Evolutionary conservation across 345 rosid genomes (phyloP).

Genomic region (Arabidopsis arenosa): DNA sequence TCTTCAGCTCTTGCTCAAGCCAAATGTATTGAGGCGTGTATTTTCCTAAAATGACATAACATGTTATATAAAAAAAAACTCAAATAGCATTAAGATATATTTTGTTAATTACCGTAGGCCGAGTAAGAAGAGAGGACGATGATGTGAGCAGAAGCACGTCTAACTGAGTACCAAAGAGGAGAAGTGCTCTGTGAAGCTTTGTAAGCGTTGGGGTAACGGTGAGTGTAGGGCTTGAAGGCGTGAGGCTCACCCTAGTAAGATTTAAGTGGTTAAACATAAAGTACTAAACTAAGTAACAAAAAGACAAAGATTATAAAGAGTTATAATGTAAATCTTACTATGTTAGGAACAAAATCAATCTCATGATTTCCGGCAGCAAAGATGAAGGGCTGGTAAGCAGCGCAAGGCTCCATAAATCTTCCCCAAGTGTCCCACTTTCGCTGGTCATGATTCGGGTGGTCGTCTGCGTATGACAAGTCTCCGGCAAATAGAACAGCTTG

Average conservation of each 20-base stretch:
- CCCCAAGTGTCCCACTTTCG: conserved; percentile 63
- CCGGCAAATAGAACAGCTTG: conserved; percentile 55
- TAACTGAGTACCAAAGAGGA: conserved; percentile 55
- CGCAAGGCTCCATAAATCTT: conserved; percentile 51
- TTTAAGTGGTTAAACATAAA: neutral
- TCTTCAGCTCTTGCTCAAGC: conserved; percentile 44
- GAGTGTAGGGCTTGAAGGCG: conserved; percentile 46
- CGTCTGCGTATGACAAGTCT: conserved; percentile 57
- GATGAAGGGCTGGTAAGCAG: conserved; percentile 62
- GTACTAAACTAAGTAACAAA: neutral
- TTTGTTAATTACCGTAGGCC: conserved; percentile 43
- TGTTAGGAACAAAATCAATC: conserved; percentile 46
- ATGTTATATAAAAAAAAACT: conserved; percentile 4
- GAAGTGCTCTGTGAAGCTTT: conserved; percentile 45
- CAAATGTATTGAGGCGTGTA: conserved; percentile 50
- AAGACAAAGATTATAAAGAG: neutral
- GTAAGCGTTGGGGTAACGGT: conserved; percentile 46
- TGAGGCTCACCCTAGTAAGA: conserved; percentile 42
- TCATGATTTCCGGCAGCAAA: conserved; percentile 62
- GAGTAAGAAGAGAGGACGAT: conserved; percentile 54
- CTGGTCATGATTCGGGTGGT: conserved; percentile 51
- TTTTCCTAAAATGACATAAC: conserved; percentile 24
- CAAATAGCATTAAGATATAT: neutral
- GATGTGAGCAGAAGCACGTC: conserved; percentile 46
- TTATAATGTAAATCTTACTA: conserved; percentile 42